Conservation (phyloP, 805 yeast species). For the Pichia kluyveri region DNA sequence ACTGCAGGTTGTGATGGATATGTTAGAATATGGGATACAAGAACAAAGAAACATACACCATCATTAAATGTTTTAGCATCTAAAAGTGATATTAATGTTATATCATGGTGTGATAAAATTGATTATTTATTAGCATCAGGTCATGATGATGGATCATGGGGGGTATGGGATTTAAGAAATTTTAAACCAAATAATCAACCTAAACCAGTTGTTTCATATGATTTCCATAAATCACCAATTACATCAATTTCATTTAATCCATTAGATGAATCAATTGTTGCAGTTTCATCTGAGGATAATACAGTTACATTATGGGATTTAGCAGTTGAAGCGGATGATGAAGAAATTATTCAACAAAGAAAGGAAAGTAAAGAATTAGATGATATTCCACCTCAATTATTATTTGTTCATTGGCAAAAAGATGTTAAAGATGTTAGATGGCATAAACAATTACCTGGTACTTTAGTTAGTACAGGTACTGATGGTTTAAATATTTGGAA, state of each 20-base stretch:
- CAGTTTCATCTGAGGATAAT: constrained; percentile 93
- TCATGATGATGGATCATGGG: constrained; percentile 96
- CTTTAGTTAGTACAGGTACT: constrained; percentile 87
- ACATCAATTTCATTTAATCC: constrained; percentile 95
- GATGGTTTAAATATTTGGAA: constrained; percentile 95
- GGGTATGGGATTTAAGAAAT: constrained; percentile 93
- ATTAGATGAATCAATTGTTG: constrained; percentile 87
- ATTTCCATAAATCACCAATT: constrained; percentile 88
- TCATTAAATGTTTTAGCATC: constrained; percentile 81
- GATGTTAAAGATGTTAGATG: constrained; percentile 97
- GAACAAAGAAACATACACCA: constrained; percentile 86
- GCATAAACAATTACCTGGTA: constrained; percentile 96
- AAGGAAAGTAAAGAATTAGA: constrained; percentile 70
- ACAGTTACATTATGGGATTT: constrained; percentile 97
- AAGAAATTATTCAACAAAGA: constrained; percentile 82
- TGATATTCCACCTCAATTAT: constrained; percentile 89
- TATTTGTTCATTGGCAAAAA: constrained; percentile 97
- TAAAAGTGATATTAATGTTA: constrained; percentile 79
- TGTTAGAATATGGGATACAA: constrained; percentile 92
- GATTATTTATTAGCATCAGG: constrained; percentile 88
- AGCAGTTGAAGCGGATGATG: constrained; percentile 98
- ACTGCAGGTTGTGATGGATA: constrained; percentile 88
- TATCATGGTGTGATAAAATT: constrained; percentile 88
- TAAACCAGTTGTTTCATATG: constrained; percentile 87
- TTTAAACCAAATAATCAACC: constrained; percentile 54